Conservation (phyloP, 2,329 filamentous ascomycete genomes). For the Pseudogymnoascus sp. region DNA sequence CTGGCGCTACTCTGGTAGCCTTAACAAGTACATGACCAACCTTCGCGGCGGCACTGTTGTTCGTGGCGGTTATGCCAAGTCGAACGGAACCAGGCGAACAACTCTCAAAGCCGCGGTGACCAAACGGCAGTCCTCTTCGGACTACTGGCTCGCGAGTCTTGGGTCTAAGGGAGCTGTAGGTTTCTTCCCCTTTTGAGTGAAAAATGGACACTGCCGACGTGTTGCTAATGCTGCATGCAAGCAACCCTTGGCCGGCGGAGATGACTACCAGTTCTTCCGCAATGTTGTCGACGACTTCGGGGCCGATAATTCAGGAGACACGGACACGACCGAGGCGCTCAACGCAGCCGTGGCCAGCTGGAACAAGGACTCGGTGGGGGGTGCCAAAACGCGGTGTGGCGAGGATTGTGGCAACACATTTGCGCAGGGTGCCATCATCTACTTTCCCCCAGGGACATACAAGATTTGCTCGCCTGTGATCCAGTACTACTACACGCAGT, state of each 20-base stretch:
- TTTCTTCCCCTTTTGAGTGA: neutral
- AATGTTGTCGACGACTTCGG: conserved; percentile 20
- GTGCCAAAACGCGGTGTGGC: no score
- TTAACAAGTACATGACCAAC: neutral
- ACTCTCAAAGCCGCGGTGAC: neutral
- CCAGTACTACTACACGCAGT: no score
- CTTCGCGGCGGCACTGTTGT: conserved; percentile 15
- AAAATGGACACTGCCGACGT: neutral
- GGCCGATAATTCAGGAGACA: conserved; percentile 22
- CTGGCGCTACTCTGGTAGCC: conserved; percentile 20
- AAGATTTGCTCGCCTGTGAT: no score
- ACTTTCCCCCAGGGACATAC: no score
- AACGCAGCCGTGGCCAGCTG: no score
- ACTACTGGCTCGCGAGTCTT: neutral
- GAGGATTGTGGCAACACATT: no score
- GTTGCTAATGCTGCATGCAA: conserved; percentile 5
- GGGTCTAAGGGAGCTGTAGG: neutral
- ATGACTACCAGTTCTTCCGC: neutral
- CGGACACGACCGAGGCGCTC: no score
- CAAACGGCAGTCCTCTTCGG: neutral
- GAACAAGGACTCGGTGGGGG: no score
- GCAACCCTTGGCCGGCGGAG: conserved; percentile 18
- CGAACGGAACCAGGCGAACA: neutral
- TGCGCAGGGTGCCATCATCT: no score
- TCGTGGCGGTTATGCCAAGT: conserved; percentile 16